These are phyloP conservation scores for Talaromyces piceae DNA, from an alignment of 2,329 filamentous ascomycete species.

Conservation along the genomic window DNA sequence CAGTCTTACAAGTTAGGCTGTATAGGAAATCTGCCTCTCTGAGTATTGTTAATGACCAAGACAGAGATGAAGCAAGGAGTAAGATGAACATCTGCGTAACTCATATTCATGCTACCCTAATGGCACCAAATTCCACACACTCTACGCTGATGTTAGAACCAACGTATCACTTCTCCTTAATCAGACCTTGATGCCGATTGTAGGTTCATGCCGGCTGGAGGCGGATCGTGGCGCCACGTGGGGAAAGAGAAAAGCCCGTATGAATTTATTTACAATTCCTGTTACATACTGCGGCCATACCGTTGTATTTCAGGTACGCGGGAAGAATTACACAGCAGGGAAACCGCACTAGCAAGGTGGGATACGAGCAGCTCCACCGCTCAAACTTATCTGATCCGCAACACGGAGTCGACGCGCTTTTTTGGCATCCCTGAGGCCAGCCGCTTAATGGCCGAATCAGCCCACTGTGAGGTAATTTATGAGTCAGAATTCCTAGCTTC, in stretches of 20 bases:
- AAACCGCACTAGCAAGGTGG: background rate
- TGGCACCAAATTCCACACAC: too few species aligned
- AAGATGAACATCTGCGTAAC: too few species aligned
- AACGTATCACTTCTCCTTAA: too few species aligned
- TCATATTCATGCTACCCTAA: too few species aligned
- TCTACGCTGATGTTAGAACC: too few species aligned
- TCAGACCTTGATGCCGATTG: too few species aligned
- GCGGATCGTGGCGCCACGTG: background rate
- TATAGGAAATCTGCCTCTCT: conserved; percentile 65
- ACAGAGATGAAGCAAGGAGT: too few species aligned
- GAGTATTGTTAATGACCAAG: conserved; percentile 76
- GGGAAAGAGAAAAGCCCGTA: background rate
- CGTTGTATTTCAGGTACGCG: background rate
- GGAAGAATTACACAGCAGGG: background rate
- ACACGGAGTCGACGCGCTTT: background rate
- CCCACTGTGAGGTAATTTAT: background rate
- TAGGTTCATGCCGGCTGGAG: background rate
- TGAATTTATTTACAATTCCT: background rate
- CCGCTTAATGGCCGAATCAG: background rate
- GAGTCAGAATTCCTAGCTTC: background rate
- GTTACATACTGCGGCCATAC: background rate
- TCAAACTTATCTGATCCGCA: background rate
- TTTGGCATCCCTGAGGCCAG: background rate
- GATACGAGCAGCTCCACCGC: background rate
- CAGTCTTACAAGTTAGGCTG: too few species aligned